Conservation (phyloP, 768 basidiomycete species). For the Rhodotorula taiwanensis region DNA sequence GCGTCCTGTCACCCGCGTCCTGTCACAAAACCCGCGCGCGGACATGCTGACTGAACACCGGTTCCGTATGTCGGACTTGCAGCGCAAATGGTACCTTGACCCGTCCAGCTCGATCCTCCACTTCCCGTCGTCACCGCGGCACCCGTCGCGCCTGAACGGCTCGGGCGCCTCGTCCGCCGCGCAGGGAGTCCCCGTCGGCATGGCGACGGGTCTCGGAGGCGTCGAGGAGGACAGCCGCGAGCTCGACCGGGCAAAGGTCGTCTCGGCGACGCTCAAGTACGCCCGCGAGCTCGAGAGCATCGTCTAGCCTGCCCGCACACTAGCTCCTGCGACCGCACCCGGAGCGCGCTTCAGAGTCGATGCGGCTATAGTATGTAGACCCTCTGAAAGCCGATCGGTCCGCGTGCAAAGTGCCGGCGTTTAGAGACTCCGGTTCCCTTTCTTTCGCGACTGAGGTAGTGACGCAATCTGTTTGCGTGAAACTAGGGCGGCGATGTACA, state of each 20-base stretch:
- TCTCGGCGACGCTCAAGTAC: constrained; percentile 66
- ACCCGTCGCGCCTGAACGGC: constrained; percentile 9
- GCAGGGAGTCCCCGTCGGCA: constrained; percentile 1
- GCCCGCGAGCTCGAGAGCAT: background rate
- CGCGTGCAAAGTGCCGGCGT: no score
- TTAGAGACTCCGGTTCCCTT: no score
- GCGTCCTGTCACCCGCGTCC: background rate
- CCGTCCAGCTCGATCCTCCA: constrained; percentile 61
- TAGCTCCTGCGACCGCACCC: no score
- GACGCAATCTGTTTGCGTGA: no score
- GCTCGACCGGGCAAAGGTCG: constrained; percentile 77
- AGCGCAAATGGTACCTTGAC: constrained; percentile 52
- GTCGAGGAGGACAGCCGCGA: constrained; percentile 65
- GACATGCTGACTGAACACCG: background rate
- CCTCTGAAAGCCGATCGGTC: no score
- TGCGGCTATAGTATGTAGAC: no score
- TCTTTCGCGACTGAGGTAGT: no score
- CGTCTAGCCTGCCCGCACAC: no score
- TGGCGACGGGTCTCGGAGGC: constrained; percentile 1
- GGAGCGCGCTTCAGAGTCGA: no score
- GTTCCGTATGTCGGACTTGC: background rate
- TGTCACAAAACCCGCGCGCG: no score
- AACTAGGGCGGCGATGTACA: no score
- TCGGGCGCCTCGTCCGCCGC: background rate
- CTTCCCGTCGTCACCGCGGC: constrained; percentile 54